Base-by-base conservation (phyloP, 1,139 yeast species). In the Casaregolazyma lundiana region DNA sequence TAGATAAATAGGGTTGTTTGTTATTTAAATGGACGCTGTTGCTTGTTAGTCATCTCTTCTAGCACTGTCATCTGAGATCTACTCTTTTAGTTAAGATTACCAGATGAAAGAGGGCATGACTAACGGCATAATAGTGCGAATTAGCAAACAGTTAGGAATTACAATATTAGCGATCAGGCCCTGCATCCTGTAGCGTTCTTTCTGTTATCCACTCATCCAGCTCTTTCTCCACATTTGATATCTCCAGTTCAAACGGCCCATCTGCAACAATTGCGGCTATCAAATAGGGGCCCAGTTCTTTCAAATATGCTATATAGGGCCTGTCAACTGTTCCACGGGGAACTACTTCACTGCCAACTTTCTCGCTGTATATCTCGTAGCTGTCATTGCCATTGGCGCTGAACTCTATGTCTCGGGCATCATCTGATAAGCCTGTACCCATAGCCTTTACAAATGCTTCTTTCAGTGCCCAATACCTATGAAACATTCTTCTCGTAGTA, bases 301-400 rank as follows among this genome's bases (percentile, higher is more conserved):
- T 26, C 32, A 26, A 26, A 26, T 26, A 26, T 26, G 15, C 32
- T 4, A 26, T 26, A 26, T 26, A 26, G 13, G 16, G 13, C 32
- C 13, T 15, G 3, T 26, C 15, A 26, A 15, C n/a, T n/a, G n/a
- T n/a, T n/a, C n/a, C n/a, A n/a, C n/a, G n/a, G n/a, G n/a, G n/a
- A n/a, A n/a, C n/a, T n/a, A n/a, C n/a, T n/a, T n/a, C n/a, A n/a
- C n/a, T n/a, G n/a, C n/a, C n/a, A n/a, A n/a, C n/a, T 26, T 11
- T 3, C 13, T 26, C 3, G 32, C 32, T n/a, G 15, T 9, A 26
- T 11, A 26, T 26, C 11, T 26, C 32, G 32, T 26, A 26, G 13
- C 2, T 6, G 6, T n/a, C 32, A 11, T 11, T 6, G 32, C 13
- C 32, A 7, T 76, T 57, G 88, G 81, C 53, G 80, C 88, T 29